Base-by-base conservation (phyloP, 2,329 filamentous ascomycete genomes). In the Pleurostoma richardsiae region DNA sequence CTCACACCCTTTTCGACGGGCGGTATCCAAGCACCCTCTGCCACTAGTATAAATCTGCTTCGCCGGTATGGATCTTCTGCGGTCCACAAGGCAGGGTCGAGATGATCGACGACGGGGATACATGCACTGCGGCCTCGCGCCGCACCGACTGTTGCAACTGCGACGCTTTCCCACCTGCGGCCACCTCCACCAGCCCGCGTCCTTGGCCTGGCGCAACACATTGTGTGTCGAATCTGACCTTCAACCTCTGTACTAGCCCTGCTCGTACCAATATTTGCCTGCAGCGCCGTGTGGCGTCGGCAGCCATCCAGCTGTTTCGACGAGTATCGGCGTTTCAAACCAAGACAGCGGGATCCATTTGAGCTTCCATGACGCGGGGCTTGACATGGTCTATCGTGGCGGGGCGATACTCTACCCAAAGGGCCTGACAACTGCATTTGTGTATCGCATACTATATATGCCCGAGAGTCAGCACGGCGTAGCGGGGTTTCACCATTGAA, bases 171-270 rank as follows among this genome's bases (percentile, higher is more conserved):
- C 36, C 47, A 40, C 8, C 33, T 36, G 8, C 33, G 33, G 33
- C 33, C 33, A 36, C 8, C n/a, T 8, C 8, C 8, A 36, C 33
- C 33, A 19, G 19, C 19, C 19, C 19, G 19, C 19, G 19, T 19
- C 19, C 19, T 49, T 40, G 36, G 42, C 19, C 44, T 42, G 49
- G 50, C 61, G 59, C 59, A 65, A 65, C 62, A 55, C 52, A 56
- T 59, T 49, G 55, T 58, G 62, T 63, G 51, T 67, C 62, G 59
- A 62, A 65, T 59, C 44, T 57, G 33, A 36, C 33, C 33, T 36
- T 8, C 8, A 36, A 36, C 8, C 33, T 36, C 33, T 36, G n/a
- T n/a, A n/a, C 33, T 8, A 36, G n/a, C 33, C n/a, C 33, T 36
- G 8, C n/a, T n/a, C n/a, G 8, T n/a, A 36, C n/a, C n/a, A n/a